phyloP scores from a whole-genome alignment of 495 filamentous ascomycete genomes.

The Penicillium paradoxum region DNA sequence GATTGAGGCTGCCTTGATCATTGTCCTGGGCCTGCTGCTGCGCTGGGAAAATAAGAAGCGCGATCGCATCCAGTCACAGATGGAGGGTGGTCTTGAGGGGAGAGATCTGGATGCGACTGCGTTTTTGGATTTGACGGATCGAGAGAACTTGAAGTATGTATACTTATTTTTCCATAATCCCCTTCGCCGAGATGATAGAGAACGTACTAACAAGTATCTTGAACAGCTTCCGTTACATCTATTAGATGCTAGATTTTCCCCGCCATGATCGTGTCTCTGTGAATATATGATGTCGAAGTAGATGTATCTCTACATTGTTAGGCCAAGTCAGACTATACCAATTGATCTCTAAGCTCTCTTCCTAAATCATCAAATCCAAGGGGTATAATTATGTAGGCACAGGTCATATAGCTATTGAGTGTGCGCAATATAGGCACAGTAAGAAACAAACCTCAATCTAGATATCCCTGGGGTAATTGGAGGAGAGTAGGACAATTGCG shows the following conservation, averaged over 20 bases:
- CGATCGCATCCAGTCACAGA: slow-evolving; percentile 46
- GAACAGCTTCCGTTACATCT: slow-evolving; percentile 35
- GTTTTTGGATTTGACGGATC: slow-evolving; percentile 57
- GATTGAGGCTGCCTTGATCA: slow-evolving; percentile 47
- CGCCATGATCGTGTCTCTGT: not conserved
- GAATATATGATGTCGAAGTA: not conserved
- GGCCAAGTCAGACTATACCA: too few species aligned
- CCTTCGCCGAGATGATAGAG: too few species aligned
- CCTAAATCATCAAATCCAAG: too few species aligned
- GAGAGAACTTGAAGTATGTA: slow-evolving; percentile 51
- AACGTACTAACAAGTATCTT: not conserved
- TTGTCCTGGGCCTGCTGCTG: slow-evolving; percentile 43
- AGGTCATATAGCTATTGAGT: too few species aligned
- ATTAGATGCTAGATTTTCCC: slow-evolving; percentile 2
- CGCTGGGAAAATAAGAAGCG: slow-evolving; percentile 53
- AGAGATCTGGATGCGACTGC: slow-evolving; percentile 52
- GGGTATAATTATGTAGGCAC: too few species aligned
- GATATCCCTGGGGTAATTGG: too few species aligned
- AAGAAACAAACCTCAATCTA: too few species aligned
- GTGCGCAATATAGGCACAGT: too few species aligned
- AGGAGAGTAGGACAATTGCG: not conserved
- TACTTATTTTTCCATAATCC: too few species aligned
- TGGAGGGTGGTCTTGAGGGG: slow-evolving; percentile 44
- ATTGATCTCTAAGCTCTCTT: too few species aligned
- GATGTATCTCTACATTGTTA: not conserved